phyloP scores from a whole-genome alignment of 1,139 yeast species.

The Pichia sp. region DNA sequence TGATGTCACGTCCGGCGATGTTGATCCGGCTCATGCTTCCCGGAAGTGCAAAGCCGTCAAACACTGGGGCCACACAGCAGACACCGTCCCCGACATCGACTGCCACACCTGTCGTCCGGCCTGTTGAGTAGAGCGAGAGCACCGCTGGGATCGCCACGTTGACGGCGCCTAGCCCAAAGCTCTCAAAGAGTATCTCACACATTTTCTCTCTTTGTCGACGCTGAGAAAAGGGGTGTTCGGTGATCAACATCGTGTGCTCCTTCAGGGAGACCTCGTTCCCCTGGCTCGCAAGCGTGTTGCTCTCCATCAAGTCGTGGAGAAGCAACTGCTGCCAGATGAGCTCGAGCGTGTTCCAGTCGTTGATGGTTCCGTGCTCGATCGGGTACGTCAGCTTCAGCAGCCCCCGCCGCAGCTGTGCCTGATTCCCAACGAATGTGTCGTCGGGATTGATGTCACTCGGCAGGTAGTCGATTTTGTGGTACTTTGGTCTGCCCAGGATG shows the following conservation, averaged over 20 bases:
- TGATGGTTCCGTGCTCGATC: constrained; percentile 74
- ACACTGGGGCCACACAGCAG: constrained; percentile 82
- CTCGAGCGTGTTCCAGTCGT: constrained; percentile 79
- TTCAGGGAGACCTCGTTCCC: constrained; percentile 18
- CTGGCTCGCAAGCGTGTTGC: constrained; percentile 6
- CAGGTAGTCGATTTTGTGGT: constrained; percentile 64
- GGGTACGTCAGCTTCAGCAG: constrained; percentile 68
- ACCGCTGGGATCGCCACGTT: constrained; percentile 82
- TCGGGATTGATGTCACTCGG: constrained; percentile 66
- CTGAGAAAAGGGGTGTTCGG: constrained; percentile 89
- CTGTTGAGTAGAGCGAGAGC: constrained; percentile 78
- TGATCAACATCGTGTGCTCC: constrained; percentile 87
- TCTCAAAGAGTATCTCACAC: constrained; percentile 79
- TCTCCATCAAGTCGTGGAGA: constrained; percentile 20
- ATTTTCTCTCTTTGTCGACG: constrained; percentile 62
- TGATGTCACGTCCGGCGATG: constrained; percentile 83
- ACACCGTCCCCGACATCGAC: constrained; percentile 93
- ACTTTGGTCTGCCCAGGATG: constrained; percentile 78
- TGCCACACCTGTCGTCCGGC: constrained; percentile 87
- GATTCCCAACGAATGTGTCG: constrained; percentile 65
- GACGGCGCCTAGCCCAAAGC: constrained; percentile 82
- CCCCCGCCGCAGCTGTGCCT: constrained; percentile 75
- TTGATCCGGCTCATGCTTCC: constrained; percentile 72
- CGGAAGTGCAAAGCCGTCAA: constrained; percentile 79
- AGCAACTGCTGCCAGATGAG: constrained; percentile 36